These are phyloP conservation scores for Chaetomiaceae sp. DNA, from an alignment of 2,329 filamentous ascomycete genomes.

Conservation along the genomic window DNA sequence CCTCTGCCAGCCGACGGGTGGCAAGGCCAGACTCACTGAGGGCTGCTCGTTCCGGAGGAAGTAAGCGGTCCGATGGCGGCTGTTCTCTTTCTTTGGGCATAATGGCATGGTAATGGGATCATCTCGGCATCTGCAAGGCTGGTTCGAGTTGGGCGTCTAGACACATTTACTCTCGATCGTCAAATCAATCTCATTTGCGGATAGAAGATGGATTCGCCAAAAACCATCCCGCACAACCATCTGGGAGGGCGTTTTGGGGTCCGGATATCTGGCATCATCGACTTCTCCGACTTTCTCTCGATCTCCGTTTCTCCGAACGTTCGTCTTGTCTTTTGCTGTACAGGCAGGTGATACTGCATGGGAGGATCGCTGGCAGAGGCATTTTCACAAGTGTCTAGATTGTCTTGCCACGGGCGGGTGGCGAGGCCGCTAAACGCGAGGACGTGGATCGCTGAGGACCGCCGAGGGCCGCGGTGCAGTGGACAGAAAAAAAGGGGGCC, in stretches of 20 bases:
- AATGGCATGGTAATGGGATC: constrained; percentile 50
- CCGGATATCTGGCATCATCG: constrained; percentile 76
- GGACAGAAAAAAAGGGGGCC: constrained; percentile 40
- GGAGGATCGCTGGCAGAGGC: constrained; percentile 57
- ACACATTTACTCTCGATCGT: constrained; percentile 36
- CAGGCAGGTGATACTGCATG: constrained; percentile 44
- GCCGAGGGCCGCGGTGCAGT: constrained; percentile 54
- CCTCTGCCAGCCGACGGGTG: constrained; percentile 98
- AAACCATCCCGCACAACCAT: constrained; percentile 46
- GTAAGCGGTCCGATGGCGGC: constrained; percentile 61
- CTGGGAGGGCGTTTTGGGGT: constrained; percentile 66
- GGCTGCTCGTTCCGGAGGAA: constrained; percentile 99
- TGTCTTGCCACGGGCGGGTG: constrained; percentile 31
- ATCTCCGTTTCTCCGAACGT: constrained; percentile 39
- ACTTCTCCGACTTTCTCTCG: constrained; percentile 38
- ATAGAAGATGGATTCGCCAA: constrained; percentile 67
- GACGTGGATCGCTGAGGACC: constrained; percentile 61
- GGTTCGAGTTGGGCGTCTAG: constrained; percentile 32
- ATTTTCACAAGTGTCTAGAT: constrained; percentile 52
- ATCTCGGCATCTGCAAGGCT: constrained; percentile 56
- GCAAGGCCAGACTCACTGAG: constrained; percentile 98
- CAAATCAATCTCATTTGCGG: constrained; percentile 52
- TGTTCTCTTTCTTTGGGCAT: constrained; percentile 41
- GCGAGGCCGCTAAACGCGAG: constrained; percentile 44
- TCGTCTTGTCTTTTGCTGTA: constrained; percentile 40